Base-by-base conservation (phyloP, 176 grass and related monocot genomes). In the Tuctoria greenei region DNA sequence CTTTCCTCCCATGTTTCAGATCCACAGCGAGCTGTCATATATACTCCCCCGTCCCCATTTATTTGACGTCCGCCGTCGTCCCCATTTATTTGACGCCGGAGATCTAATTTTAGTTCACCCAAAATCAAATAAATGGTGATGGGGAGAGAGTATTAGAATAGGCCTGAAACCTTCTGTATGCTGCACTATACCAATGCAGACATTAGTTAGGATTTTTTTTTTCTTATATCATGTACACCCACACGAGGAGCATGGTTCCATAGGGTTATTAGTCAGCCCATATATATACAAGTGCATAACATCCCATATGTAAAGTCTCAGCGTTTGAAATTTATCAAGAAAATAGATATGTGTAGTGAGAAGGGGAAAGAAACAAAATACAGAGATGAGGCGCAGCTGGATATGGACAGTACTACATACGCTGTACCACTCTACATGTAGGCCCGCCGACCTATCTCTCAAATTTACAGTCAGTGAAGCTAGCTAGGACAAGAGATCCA, bases 371-470 rank as follows among this genome's bases (percentile, higher is more conserved):
- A 79, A 84, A 65, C 47, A 71, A 88, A 84, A 37, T 64, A 80
- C 46, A 88, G 56, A 88, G 64, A 71, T 83, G 80, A 83, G 86
- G 45, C 56, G 28, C 44, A 75, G 63, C 81, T 83, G 79, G 74
- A 74, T 54, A 46, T 83, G 38, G 54, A 79, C 81, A 59, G 27
- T 84, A 79, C 86, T 84, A 79, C 86, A 47, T 34, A 83, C 74
- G 1, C 20, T 54, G 86, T 88, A 80, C 81, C 86, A 84, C 76
- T 82, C 84, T 86, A 86, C 65, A 47, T 76, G 24, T 80, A 84
- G 86, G 81, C 52, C 61, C 77, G 77, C 77, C 43, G 86, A 80
- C 49, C 64, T 79, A 69, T 57, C 10, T 57, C 10, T 31, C 64
- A 56, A 78, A 71, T 50, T 80, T 88, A 66, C 47, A 76, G 65